A percentile compares a stretch with the other conserved stretches of the same genome.
These are phyloP conservation scores for Pseudopyrenochaeta lycopersici DNA, from an alignment of 2,329 filamentous ascomycete genomes.

Conservation along the genomic window DNA sequence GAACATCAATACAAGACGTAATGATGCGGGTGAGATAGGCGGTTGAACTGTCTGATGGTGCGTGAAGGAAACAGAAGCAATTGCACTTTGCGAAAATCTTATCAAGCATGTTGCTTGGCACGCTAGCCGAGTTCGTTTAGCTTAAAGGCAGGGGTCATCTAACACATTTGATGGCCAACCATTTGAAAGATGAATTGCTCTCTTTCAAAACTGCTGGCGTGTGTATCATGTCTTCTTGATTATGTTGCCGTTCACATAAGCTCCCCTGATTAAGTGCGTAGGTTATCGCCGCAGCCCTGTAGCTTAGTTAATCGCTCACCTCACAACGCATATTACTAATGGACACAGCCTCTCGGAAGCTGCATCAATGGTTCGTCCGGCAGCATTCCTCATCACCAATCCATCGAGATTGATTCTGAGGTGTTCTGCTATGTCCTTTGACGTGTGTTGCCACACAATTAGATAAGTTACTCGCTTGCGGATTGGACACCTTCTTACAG, in stretches of 20 bases:
- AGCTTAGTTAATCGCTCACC: conserved; percentile 17
- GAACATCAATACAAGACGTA: conserved; percentile 49
- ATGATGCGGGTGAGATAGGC: conserved; percentile 46
- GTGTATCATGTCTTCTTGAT: no score
- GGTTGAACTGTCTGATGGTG: conserved; percentile 53
- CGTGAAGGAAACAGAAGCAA: conserved; percentile 32
- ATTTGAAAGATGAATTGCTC: no score
- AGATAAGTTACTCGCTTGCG: conserved; percentile 10
- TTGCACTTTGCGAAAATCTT: conserved; percentile 30
- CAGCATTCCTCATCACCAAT: conserved; percentile 10
- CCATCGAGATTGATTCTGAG: not conserved
- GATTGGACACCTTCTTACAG: conserved; percentile 4
- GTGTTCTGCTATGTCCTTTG: conserved; percentile 4
- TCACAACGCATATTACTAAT: conserved; percentile 19
- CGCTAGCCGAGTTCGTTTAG: conserved; percentile 3
- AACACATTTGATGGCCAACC: no score
- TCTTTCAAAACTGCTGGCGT: no score
- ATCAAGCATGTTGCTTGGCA: conserved; percentile 15
- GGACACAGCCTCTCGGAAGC: conserved; percentile 7
- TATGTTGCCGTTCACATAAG: no score
- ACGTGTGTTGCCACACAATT: conserved; percentile 2
- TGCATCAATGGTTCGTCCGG: conserved; percentile 7
- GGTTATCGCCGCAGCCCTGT: no score
- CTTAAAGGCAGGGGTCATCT: not conserved
- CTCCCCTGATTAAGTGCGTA: no score